phyloP scores from a whole-genome alignment of 441 rosid genomes.

The Erodium chrysanthum region DNA sequence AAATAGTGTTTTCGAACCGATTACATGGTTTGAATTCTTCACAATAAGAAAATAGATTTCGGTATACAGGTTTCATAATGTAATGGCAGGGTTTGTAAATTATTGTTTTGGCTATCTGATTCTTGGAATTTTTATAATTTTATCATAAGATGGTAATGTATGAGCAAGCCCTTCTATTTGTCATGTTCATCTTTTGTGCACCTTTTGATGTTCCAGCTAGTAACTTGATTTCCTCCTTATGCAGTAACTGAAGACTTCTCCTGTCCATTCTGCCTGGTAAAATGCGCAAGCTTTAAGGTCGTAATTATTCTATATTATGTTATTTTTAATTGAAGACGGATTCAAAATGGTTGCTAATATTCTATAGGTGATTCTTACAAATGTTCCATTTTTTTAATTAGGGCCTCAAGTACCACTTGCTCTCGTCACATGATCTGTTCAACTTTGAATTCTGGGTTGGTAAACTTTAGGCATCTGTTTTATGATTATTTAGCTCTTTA shows the following conservation, averaged over 20 bases:
- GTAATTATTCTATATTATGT: slow-evolving; percentile 4
- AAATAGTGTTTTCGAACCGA: background rate
- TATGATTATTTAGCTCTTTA: slow-evolving; percentile 16
- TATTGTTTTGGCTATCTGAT: background rate
- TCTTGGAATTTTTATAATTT: background rate
- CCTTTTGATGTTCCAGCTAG: slow-evolving; percentile 15
- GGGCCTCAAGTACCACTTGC: slow-evolving; percentile 88
- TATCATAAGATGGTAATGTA: background rate
- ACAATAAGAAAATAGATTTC: background rate
- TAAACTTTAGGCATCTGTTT: slow-evolving; percentile 48
- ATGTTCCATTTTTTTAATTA: slow-evolving; percentile 22
- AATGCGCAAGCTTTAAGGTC: slow-evolving; percentile 95
- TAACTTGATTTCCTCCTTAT: slow-evolving; percentile 20
- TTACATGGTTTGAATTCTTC: background rate
- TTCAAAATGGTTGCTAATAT: slow-evolving; percentile 13
- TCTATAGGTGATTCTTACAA: slow-evolving; percentile 8
- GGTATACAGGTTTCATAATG: background rate
- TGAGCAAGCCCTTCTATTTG: slow-evolving; percentile 1
- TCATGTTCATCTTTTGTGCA: background rate
- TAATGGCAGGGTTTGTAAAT: background rate
- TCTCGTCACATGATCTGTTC: slow-evolving; percentile 86
- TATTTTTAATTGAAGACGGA: slow-evolving; percentile 3
- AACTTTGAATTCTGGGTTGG: slow-evolving; percentile 98
- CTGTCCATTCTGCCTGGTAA: slow-evolving; percentile 93
- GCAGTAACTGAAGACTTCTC: slow-evolving; percentile 98